Base-by-base conservation (phyloP, 345 rosid genomes). In the Geranium brycei region DNA sequence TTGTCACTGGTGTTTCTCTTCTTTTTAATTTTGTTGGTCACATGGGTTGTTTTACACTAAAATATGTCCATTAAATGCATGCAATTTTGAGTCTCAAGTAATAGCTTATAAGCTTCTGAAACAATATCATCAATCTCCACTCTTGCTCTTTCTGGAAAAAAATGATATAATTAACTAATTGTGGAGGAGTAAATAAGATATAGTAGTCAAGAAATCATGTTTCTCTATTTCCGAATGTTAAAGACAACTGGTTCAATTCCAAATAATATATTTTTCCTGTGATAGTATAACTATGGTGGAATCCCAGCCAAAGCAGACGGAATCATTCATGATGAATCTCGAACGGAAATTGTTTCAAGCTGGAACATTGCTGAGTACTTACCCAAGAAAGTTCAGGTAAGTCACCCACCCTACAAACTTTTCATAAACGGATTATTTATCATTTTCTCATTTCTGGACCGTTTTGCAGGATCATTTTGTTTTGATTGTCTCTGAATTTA, bases 231-330 rank as follows among this genome's bases (percentile, higher is more conserved):
- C 28, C 28, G 60, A 28, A 17, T 58, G 23, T 17, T 28, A 7
- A 17, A 31, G 47, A 2, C 17, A 32, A 31, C 64, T 62, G 64
- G 51, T 18, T 17, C 35, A 17, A 35, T 6, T 17, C 17, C 41
- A 19, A 62, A 35, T 19, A 4, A 31, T 62, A 18, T n/a, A 17
- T 35, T 59, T 59, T 41, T 51, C 55, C n/a, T 3, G 4, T 75
- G 68, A 63, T 62, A 91, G 96, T 80, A 86, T 74, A 89, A 89
- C 72, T 85, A 87, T 63, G 92, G 96, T 57, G 96, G 98, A 63
- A 87, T 89, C 75, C 91, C 79, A 51, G 89, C 84, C 58, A 77
- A 67, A 41, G 76, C 74, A 64, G 88, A 81, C 73, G 91, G 82
- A 61, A 75, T 57, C 66, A 78, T 73, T 23, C 73, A 70, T 60